Conservation (phyloP, 2,329 filamentous ascomycete genomes). For the Chaetoscypha palmicola region DNA sequence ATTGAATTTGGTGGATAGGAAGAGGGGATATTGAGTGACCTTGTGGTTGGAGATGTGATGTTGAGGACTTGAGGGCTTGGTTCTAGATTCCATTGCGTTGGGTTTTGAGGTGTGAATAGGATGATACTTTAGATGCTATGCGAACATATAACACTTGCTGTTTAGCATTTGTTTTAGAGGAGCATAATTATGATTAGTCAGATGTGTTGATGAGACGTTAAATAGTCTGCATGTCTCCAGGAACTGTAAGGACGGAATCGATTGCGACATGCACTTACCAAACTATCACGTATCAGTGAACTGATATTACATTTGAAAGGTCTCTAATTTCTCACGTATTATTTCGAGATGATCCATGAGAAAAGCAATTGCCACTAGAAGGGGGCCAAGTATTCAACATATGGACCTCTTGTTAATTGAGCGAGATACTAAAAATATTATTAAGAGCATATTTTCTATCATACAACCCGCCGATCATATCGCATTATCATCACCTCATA, state of each 20-base stretch:
- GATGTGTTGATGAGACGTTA: not conserved
- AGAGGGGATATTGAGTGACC: constrained; percentile 53
- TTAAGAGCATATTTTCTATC: not conserved
- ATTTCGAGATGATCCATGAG: not conserved
- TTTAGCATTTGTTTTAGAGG: no score
- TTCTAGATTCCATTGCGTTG: no score
- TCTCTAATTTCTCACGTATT: not conserved
- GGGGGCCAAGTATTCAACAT: not conserved
- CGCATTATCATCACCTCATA: not conserved
- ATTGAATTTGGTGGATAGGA: constrained; percentile 55
- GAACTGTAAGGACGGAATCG: not conserved
- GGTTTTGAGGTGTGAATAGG: no score
- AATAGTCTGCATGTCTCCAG: not conserved
- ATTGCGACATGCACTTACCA: not conserved
- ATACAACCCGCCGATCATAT: not conserved
- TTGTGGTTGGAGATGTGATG: no score
- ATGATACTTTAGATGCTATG: no score
- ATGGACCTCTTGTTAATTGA: not conserved
- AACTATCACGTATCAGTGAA: not conserved
- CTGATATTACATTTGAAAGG: not conserved
- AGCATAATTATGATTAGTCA: not conserved
- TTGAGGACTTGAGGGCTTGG: no score
- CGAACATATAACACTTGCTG: no score
- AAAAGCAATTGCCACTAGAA: no score
- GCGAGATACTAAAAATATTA: not conserved